Conservation (phyloP, 2,329 filamentous ascomycete genomes). For the Penicillium sp. region DNA sequence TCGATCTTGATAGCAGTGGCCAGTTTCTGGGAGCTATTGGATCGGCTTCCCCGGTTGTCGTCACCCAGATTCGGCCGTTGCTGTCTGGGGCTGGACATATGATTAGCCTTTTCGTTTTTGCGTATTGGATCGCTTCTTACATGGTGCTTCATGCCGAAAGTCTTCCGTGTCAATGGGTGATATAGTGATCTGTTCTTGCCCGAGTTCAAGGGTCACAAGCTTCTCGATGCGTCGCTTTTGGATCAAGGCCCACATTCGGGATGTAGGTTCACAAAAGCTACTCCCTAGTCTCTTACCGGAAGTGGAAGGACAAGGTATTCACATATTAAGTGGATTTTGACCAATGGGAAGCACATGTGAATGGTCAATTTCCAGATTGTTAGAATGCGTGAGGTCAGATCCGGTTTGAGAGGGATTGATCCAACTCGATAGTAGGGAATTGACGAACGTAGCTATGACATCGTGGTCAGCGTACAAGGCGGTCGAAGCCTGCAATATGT, state of each 20-base stretch:
- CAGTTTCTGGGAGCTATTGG: not conserved
- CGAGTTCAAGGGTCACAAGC: not conserved
- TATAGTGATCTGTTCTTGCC: not conserved
- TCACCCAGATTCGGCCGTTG: not conserved
- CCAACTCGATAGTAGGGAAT: too few relatives aligned
- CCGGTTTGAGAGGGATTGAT: not conserved
- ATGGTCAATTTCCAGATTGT: not conserved
- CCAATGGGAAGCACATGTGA: not conserved
- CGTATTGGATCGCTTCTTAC: not conserved
- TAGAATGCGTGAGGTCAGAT: not conserved
- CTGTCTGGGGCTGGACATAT: not conserved
- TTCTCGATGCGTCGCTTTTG: not conserved
- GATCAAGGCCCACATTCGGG: not conserved
- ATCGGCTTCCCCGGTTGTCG: not conserved
- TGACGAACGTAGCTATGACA: too few relatives aligned
- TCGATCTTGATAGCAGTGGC: not conserved
- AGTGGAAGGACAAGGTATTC: not conserved
- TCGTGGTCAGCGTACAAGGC: too few relatives aligned
- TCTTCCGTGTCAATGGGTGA: not conserved
- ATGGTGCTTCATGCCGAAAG: not conserved
- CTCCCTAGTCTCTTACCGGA: not conserved
- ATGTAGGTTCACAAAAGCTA: not conserved
- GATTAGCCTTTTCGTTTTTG: not conserved
- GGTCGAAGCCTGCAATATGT: not conserved
- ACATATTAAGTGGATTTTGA: not conserved